Evolutionary conservation across 345 rosid species (phyloP).

Genomic region (Cardiospermum halicacabum): DNA sequence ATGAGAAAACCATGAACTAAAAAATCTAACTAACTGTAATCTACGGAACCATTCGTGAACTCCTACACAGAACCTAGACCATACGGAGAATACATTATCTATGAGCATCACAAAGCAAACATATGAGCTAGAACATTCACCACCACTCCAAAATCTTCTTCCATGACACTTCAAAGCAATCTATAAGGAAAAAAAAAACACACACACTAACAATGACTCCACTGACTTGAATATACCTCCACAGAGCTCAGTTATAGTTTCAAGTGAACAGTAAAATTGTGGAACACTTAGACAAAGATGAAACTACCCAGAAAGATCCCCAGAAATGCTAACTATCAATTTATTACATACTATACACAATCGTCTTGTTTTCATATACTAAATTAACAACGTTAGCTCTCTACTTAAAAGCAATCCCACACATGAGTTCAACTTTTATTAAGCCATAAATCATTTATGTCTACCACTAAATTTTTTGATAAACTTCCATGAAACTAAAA

Average conservation of each 20-base stretch:
- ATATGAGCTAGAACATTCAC: background rate
- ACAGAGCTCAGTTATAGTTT: background rate
- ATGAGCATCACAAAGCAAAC: background rate
- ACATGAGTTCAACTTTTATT: background rate
- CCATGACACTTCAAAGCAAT: background rate
- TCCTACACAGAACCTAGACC: background rate
- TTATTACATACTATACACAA: background rate
- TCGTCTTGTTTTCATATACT: background rate
- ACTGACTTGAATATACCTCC: slow-evolving; percentile 5
- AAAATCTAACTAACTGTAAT: slow-evolving; percentile 2
- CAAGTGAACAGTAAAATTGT: background rate
- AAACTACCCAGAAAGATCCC: background rate
- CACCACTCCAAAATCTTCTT: background rate
- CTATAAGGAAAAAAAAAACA: background rate
- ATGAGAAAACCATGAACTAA: background rate
- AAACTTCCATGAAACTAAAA: background rate
- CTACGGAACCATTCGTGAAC: background rate
- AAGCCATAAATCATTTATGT: background rate
- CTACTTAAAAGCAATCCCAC: background rate
- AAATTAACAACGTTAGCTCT: background rate
- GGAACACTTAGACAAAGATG: background rate
- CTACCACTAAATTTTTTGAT: background rate
- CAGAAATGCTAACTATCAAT: background rate
- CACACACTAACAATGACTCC: background rate
- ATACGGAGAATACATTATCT: background rate